Conservation (phyloP, 805 yeast species). For the Nakazawaea pomicola region DNA sequence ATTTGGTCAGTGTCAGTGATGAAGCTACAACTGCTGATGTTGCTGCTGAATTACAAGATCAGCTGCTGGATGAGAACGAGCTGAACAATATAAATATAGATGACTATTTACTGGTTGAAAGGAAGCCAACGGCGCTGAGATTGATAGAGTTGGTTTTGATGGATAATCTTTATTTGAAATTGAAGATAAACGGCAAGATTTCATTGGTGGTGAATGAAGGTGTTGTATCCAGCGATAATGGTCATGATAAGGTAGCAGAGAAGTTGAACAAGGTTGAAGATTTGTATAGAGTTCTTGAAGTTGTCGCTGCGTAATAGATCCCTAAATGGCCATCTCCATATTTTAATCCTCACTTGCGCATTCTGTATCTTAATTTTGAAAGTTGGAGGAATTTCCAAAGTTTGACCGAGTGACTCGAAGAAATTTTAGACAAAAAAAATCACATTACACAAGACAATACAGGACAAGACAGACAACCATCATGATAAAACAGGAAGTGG, state of each 20-base stretch:
- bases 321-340: no score
- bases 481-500: neutral
- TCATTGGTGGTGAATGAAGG: neutral
- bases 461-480: no score
- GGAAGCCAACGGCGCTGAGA: neutral
- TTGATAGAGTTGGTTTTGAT: neutral
- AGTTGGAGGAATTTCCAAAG: no score
- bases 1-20: neutral
- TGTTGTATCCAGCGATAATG: neutral
- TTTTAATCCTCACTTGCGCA: neutral
- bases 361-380: neutral
- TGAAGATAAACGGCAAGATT: neutral
- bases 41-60: no score
- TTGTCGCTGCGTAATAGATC: no score
- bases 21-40: neutral
- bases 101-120: neutral
- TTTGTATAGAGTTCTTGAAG: neutral
- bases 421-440: no score
- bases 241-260: neutral
- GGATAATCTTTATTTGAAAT: neutral
- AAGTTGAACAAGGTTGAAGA: conserved; percentile 7
- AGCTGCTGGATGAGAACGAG: no score
- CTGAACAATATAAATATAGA: conserved; percentile 4
- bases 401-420: no score
- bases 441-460: no score